A percentile compares a stretch with the other conserved stretches of the same genome.
phyloP scores from a whole-genome alignment of 192 early-diverging fungal species.

The Rhizoclosmatium sp. region DNA sequence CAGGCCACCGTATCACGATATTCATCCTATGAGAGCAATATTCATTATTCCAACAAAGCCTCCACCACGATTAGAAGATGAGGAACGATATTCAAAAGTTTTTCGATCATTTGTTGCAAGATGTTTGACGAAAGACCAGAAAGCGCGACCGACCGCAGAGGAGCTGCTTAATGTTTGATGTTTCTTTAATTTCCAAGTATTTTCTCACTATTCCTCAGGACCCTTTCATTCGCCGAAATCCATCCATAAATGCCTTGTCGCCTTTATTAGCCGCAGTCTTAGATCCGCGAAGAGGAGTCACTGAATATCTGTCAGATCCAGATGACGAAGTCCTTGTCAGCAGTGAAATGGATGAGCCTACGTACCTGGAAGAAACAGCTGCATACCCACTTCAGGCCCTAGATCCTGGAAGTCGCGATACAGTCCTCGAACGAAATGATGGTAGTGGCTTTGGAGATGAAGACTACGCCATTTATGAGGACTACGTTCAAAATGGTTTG shows the following conservation, averaged over 20 bases:
- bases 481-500: slow-evolving; percentile 9
- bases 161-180: slow-evolving; percentile 51
- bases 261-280: slow-evolving; percentile 7
- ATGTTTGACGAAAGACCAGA: slow-evolving; percentile 68
- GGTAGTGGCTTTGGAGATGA: slow-evolving; percentile 26
- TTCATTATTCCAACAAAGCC: slow-evolving; percentile 71
- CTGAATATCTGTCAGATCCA: neutral
- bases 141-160: slow-evolving; percentile 54
- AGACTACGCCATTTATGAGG: slow-evolving; percentile 24
- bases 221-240: slow-evolving; percentile 52
- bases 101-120: slow-evolving; percentile 62
- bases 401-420: neutral
- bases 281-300: neutral
- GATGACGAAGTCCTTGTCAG: slow-evolving; percentile 21
- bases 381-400: neutral
- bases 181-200: neutral
- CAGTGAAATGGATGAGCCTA: neutral
- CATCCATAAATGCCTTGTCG: slow-evolving; percentile 5
- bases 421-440: neutral
- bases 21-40: slow-evolving; percentile 71
- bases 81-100: slow-evolving; percentile 48
- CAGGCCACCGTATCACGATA: slow-evolving; percentile 64
- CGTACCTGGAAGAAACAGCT: neutral
- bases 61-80: slow-evolving; percentile 61
- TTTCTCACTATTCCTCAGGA: slow-evolving; percentile 37